Evolutionary conservation across 2,329 filamentous ascomycete genomes (phyloP).

Genomic region (Fusarium sp.): DNA sequence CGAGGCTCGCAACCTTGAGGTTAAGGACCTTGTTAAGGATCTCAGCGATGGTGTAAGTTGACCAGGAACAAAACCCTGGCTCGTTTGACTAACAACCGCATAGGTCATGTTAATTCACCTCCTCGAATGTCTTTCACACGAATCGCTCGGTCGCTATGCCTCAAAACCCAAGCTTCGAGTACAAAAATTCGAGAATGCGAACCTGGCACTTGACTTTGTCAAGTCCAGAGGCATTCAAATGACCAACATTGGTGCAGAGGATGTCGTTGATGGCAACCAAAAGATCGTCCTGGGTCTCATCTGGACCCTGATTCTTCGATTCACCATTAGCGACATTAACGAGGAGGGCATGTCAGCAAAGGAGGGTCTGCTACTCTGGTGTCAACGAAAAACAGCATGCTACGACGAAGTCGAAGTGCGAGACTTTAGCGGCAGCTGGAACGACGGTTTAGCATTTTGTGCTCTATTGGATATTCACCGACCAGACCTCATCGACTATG

Average conservation of each 20-base stretch:
- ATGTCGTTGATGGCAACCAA: constrained; percentile 96
- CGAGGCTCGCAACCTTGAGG: constrained; percentile 78
- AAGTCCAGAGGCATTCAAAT: constrained; percentile 91
- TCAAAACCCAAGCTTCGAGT: constrained; percentile 96
- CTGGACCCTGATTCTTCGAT: constrained; percentile 97
- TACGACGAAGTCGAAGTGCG: constrained; percentile 97
- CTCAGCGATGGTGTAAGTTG: constrained; percentile 89
- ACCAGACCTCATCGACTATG: constrained; percentile 96
- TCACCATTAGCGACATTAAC: constrained; percentile 99
- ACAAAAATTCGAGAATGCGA: constrained; percentile 98
- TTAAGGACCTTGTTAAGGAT: constrained; percentile 88
- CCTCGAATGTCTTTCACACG: constrained; percentile 92
- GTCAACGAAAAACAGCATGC: constrained; percentile 97
- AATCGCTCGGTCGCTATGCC: constrained; percentile 96
- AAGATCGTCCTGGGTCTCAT: constrained; percentile 98
- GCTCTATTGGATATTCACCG: constrained; percentile 96
- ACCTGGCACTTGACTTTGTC: constrained; percentile 93
- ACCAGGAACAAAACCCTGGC: not conserved
- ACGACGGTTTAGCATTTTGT: constrained; percentile 95
- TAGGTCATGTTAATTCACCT: constrained; percentile 96
- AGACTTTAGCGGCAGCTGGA: constrained; percentile 97
- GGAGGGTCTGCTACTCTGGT: constrained; percentile 94
- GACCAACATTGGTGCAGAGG: constrained; percentile 98
- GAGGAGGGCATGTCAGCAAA: constrained; percentile 98
- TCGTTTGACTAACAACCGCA: not conserved